phyloP scores from a whole-genome alignment of 371 early-diverging fungal species.

The Apophysomyces trapeziformis region DNA sequence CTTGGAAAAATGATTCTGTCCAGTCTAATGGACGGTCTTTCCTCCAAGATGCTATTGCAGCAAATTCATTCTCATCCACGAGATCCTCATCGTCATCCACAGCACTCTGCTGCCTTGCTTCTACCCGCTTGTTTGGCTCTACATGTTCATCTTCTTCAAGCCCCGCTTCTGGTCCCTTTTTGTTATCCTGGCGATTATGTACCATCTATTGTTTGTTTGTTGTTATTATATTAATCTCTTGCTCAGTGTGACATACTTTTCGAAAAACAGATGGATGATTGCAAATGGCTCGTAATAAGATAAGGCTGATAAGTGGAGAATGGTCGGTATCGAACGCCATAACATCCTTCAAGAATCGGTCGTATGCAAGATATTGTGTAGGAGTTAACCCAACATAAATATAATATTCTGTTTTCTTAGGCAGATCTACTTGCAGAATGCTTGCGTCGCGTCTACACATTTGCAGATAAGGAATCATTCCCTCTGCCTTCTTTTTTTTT shows the following conservation, averaged over 20 bases:
- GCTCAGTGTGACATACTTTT: slow-evolving; percentile 24
- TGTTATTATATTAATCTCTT: not conserved
- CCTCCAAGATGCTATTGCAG: slow-evolving; percentile 6
- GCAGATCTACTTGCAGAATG: slow-evolving; percentile 60
- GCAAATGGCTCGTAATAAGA: slow-evolving; percentile 60
- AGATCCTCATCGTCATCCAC: not conserved
- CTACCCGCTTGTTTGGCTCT: not conserved
- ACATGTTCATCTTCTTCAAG: not conserved
- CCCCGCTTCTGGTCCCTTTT: not conserved
- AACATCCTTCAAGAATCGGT: slow-evolving; percentile 22
- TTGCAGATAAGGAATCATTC: no score
- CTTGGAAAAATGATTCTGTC: not conserved
- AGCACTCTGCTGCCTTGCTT: not conserved
- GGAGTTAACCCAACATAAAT: slow-evolving; percentile 64
- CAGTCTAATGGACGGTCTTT: not conserved
- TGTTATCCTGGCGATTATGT: slow-evolving; percentile 6
- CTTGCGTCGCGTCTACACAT: slow-evolving; percentile 47
- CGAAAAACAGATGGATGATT: slow-evolving; percentile 73
- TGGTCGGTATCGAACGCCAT: not conserved
- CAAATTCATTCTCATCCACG: slow-evolving; percentile 8
- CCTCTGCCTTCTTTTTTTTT: no score
- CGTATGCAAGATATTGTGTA: slow-evolving; percentile 62
- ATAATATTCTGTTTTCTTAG: slow-evolving; percentile 71
- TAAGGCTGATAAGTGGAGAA: slow-evolving; percentile 19
- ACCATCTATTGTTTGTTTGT: not conserved